Conservation (phyloP, 805 yeast genomes). For the Komagataella populi region DNA sequence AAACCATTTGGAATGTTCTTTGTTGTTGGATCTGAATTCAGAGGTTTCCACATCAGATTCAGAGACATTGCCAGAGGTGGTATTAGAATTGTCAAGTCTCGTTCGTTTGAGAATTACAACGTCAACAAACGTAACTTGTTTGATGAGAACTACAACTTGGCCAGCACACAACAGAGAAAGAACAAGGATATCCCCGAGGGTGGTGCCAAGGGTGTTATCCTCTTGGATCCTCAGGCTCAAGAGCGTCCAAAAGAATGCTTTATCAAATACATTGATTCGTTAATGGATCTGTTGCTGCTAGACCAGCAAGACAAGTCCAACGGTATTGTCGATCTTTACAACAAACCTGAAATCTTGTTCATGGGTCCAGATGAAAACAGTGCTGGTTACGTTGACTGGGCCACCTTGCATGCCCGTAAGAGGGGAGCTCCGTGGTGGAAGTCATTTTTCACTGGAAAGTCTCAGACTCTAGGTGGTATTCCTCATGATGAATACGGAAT, state of each 20-base stretch:
- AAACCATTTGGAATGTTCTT: conserved; percentile 91
- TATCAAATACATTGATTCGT: conserved; percentile 83
- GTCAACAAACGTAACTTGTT: conserved; percentile 78
- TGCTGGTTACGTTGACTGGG: conserved; percentile 94
- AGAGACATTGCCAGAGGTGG: conserved; percentile 98
- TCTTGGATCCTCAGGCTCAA: conserved; percentile 61
- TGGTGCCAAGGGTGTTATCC: conserved; percentile 94
- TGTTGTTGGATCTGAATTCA: conserved; percentile 89
- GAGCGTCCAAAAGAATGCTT: conserved; percentile 74
- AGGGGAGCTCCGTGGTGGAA: conserved; percentile 99
- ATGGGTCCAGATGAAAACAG: conserved; percentile 99
- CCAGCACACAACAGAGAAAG: conserved; percentile 91
- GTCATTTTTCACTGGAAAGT: conserved; percentile 93
- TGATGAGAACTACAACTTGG: conserved; percentile 93
- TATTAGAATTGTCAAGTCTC: conserved; percentile 83
- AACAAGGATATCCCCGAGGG: conserved; percentile 99
- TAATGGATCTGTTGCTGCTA: conserved; percentile 65
- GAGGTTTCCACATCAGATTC: conserved; percentile 95
- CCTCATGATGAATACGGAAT: conserved; percentile 98
- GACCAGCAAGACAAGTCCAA: conserved; percentile 40
- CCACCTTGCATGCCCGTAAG: conserved; percentile 80
- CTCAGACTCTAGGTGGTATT: conserved; percentile 87
- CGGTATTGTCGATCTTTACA: conserved; percentile 77
- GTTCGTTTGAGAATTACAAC: conserved; percentile 74
- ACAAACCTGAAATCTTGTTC: conserved; percentile 78